Evolutionary conservation across 2,329 filamentous ascomycete species (phyloP), one percentile per base, ranked within the genome.

Genomic region (Xylogone sp.): DNA sequence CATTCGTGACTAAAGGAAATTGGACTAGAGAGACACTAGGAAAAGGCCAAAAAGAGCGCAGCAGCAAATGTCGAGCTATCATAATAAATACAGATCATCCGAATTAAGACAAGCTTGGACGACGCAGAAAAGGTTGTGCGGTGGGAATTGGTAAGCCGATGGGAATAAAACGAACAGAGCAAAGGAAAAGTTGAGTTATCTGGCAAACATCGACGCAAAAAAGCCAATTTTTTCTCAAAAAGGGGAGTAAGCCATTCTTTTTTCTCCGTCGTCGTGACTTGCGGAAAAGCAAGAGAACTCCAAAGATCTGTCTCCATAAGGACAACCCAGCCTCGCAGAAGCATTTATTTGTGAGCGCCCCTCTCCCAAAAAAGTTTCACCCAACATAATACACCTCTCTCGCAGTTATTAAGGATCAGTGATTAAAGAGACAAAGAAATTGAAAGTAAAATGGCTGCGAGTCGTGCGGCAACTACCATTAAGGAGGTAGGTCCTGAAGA

Each of bases 361-460:
- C 58, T 55, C 53, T 42, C 34, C 8, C 8, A 39, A 27, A 39
- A 39, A 39, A 39, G n/a, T 7, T 39, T 39, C 34, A 39, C 34
- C 34, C 34, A 39, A 18, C 34, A 39, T 39, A 39, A 16, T 39
- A 39, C 46, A 49, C 54, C 55, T 52, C 55, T 52, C 55, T 57
- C 21, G 59, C 56, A 57, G 48, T n/a, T 62, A 63, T 62, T 64
- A 63, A 61, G 58, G 60, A 61, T 62, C 59, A 55, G 49, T 63
- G 61, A 65, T 65, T 65, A 63, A 64, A 65, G 62, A 63, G 59
- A 65, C 57, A 62, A 63, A 61, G n/a, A 39, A 62, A 62, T 56
- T 47, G 62, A 65, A 63, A 59, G 57, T 60, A 61, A 59, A 56
- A 58, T 50, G 51, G 54, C 34, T 62, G 55, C 57, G 52, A 56